Percentiles rank a stretch among this genome's conserved stretches.
Evolutionary conservation across 768 basidiomycete species (phyloP).

Genomic region (Boletus sp.): DNA sequence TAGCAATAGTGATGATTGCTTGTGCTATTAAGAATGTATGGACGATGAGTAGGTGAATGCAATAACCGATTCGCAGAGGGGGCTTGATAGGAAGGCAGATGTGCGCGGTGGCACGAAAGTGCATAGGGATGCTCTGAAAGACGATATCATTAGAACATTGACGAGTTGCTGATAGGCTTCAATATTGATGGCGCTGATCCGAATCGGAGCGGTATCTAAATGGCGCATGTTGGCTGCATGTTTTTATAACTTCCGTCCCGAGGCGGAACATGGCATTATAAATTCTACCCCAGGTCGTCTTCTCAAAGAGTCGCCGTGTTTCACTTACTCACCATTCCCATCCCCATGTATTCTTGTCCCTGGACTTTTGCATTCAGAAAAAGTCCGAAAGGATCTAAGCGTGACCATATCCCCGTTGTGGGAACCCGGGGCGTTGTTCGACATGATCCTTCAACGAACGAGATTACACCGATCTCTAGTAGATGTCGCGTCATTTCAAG

Average conservation of each 20-base stretch:
- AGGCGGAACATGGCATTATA: neutral
- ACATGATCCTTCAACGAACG: too few relatives aligned
- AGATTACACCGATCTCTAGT: too few relatives aligned
- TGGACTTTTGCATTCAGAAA: neutral
- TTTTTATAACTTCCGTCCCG: neutral
- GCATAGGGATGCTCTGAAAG: neutral
- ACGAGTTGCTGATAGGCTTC: neutral
- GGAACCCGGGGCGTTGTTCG: neutral
- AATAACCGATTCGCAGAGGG: neutral
- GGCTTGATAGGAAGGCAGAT: too few relatives aligned
- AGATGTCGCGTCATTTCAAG: neutral
- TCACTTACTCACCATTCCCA: neutral
- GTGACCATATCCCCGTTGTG: neutral
- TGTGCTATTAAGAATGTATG: conserved; percentile 7
- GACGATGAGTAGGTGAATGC: conserved; percentile 6
- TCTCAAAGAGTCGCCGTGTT: neutral
- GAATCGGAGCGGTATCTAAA: neutral
- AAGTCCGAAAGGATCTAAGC: neutral
- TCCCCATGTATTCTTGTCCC: neutral
- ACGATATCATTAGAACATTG: neutral
- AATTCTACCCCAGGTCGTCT: neutral
- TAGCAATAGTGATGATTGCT: neutral
- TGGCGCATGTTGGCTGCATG: neutral
- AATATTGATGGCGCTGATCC: conserved; percentile 8
- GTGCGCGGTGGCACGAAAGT: too few relatives aligned